phyloP scores from a whole-genome alignment of 306 rosid genomes.

The Myrica gale region DNA sequence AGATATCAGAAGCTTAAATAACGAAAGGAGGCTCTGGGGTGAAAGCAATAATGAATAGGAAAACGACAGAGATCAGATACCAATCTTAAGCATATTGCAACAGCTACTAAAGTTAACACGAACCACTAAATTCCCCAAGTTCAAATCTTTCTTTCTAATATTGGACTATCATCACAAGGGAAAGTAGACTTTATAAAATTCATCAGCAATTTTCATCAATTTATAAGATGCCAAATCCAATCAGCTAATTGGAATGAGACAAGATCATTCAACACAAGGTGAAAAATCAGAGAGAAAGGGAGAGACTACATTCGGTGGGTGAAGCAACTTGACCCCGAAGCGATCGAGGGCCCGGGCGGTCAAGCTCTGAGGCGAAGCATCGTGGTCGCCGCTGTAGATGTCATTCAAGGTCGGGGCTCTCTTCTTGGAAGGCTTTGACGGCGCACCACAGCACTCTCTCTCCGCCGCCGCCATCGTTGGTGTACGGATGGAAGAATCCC shows the following conservation, averaged over 20 bases:
- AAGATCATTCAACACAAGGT: neutral
- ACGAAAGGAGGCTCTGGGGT: neutral
- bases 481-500: conserved; percentile 93
- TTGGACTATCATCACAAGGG: neutral
- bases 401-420: conserved; percentile 50
- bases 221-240: neutral
- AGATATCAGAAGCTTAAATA: conserved; percentile 11
- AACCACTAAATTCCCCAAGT: neutral
- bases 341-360: conserved; percentile 68
- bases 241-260: neutral
- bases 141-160: too few species aligned
- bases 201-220: neutral
- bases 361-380: conserved; percentile 67
- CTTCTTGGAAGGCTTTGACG: conserved; percentile 77
- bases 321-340: conserved; percentile 64
- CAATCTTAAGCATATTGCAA: neutral
- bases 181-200: too few species aligned
- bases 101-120: neutral
- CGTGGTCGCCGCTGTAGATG: conserved; percentile 88
- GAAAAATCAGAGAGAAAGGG: neutral
- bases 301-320: conserved; percentile 50
- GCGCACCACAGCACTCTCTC: conserved; percentile 95
- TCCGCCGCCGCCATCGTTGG: conserved; percentile 92
- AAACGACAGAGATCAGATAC: neutral
- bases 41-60: neutral